Evolutionary conservation across 2,329 filamentous ascomycete species (phyloP).

Genomic region (Trichoderma guizhouense): DNA sequence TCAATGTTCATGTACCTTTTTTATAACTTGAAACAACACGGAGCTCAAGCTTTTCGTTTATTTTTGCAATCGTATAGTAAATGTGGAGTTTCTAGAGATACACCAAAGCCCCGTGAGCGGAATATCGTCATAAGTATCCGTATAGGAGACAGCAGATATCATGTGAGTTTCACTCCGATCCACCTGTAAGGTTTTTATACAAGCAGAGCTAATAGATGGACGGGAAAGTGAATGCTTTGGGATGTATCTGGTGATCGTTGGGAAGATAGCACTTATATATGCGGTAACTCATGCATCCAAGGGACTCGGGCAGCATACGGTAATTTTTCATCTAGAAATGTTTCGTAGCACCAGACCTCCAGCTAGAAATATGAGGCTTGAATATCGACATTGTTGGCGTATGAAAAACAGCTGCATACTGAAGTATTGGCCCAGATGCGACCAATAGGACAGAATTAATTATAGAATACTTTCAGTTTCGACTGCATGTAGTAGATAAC

Average conservation of each 20-base stretch:
- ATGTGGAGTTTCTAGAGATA: neutral
- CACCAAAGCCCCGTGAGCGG: neutral
- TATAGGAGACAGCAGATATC: neutral
- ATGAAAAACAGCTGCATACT: neutral
- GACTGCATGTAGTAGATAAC: neutral
- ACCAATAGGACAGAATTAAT: neutral
- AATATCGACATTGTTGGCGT: neutral
- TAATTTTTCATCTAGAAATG: neutral
- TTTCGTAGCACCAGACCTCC: neutral
- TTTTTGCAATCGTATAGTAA: neutral
- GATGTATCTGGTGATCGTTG: neutral
- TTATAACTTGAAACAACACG: neutral
- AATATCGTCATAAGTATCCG: neutral
- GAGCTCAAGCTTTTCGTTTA: neutral
- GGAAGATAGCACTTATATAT: neutral
- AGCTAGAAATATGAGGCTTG: neutral
- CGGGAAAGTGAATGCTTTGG: neutral
- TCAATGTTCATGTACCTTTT: neutral
- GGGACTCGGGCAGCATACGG: neutral
- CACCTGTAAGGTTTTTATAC: neutral
- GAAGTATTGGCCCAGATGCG: neutral
- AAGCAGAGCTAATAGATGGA: neutral
- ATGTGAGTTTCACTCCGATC: neutral
- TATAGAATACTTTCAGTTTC: neutral
- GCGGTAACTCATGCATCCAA: neutral